phyloP scores from a whole-genome alignment of 768 basidiomycete species.

The Lactarius tabidus region DNA sequence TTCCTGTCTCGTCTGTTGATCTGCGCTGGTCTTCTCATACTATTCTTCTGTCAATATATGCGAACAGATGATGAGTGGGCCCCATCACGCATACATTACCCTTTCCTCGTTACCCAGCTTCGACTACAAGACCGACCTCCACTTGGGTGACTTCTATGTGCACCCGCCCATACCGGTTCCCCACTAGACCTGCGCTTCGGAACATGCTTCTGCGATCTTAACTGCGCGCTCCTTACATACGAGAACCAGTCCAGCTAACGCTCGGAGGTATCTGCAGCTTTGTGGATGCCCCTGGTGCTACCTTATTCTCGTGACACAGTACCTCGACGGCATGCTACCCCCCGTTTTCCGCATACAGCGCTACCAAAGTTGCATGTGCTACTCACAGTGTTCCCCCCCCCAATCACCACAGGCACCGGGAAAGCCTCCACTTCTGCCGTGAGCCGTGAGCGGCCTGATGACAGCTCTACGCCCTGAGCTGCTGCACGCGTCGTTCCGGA shows the following conservation, averaged over 20 bases:
- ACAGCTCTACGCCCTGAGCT: constrained; percentile 56
- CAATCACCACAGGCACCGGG: constrained; percentile 35
- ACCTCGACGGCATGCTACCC: constrained; percentile 51
- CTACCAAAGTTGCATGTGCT: constrained; percentile 48
- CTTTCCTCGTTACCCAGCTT: constrained; percentile 77
- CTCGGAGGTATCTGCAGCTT: constrained; percentile 12
- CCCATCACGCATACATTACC: constrained; percentile 88
- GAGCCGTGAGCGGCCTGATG: constrained; percentile 50
- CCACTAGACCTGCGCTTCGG: constrained; percentile 68
- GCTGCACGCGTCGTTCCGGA: constrained; percentile 51
- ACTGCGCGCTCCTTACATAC: constrained; percentile 50
- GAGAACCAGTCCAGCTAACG: not conserved
- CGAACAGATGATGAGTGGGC: constrained; percentile 84
- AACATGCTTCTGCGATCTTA: constrained; percentile 60
- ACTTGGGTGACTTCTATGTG: constrained; percentile 73
- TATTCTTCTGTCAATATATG: not conserved
- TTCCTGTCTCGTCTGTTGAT: not conserved
- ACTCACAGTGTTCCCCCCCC: constrained; percentile 48
- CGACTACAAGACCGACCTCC: constrained; percentile 93
- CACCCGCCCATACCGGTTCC: constrained; percentile 56
- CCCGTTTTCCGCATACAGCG: constrained; percentile 63
- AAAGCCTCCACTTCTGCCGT: constrained; percentile 33
- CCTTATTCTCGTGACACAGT: constrained; percentile 58
- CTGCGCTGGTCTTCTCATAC: not conserved
- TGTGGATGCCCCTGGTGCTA: constrained; percentile 48